Conservation (phyloP, 306 rosid species). For the Sechiopsis laciniata region DNA sequence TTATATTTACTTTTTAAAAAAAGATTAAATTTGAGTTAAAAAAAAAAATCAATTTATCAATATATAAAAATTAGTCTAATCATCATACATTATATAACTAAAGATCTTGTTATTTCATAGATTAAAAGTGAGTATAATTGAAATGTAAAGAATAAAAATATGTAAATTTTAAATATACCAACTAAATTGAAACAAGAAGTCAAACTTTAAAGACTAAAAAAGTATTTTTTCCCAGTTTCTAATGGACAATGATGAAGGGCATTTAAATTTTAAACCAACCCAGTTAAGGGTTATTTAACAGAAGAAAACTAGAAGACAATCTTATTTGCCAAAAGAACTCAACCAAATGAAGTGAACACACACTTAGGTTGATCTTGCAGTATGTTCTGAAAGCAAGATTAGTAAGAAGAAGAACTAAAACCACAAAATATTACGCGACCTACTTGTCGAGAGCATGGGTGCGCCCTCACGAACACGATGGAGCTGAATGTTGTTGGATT, state of each 20-base stretch:
- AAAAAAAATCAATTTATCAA: too few species aligned
- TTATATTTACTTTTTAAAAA: too few species aligned
- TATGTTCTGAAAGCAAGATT: constrained; percentile 10
- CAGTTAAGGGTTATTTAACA: background rate
- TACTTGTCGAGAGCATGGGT: background rate
- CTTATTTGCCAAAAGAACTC: constrained; percentile 12
- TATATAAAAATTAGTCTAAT: too few species aligned
- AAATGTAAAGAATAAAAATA: too few species aligned
- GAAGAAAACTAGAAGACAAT: constrained; percentile 8
- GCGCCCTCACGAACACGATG: constrained; percentile 7
- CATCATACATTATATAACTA: too few species aligned
- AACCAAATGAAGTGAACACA: background rate
- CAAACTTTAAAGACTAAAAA: too few species aligned
- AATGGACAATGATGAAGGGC: background rate
- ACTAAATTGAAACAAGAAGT: too few species aligned
- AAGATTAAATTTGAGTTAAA: too few species aligned
- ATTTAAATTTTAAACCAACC: background rate
- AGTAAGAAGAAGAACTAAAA: constrained; percentile 12
- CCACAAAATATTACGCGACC: background rate
- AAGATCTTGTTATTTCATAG: too few species aligned
- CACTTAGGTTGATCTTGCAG: constrained; percentile 10
- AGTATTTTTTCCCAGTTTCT: too few species aligned
- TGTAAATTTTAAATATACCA: too few species aligned
- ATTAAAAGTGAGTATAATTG: too few species aligned
- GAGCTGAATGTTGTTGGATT: background rate